Conservation (phyloP, 257 asterid genomes). For the Fraxinus cuspidata region DNA sequence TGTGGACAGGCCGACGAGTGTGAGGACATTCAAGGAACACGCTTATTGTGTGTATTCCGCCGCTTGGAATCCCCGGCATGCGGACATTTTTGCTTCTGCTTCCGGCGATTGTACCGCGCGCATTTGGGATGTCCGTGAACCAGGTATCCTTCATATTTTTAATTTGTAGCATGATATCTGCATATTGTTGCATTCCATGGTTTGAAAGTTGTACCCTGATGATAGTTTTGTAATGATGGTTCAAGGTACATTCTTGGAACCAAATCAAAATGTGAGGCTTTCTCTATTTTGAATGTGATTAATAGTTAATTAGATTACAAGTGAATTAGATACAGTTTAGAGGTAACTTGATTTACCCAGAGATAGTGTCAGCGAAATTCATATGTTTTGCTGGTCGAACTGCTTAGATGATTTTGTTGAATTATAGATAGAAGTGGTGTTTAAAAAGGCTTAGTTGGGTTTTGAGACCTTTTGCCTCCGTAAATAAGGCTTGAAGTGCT, state of each 20-base stretch:
- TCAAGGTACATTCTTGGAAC: not conserved
- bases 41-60: conserved; percentile 88
- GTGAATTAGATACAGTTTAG: not conserved
- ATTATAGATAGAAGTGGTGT: not conserved
- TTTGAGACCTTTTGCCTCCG: not conserved
- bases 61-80: conserved; percentile 95
- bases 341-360: not conserved
- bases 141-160: conserved; percentile 47
- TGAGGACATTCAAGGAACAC: conserved; percentile 95
- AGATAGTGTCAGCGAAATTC: not conserved
- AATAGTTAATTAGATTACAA: not conserved
- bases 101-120: conserved; percentile 95
- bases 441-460: not conserved
- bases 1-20: conserved; percentile 84
- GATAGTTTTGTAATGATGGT: not conserved
- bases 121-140: conserved; percentile 98
- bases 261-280: not conserved
- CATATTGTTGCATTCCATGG: not conserved
- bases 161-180: not conserved
- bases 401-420: not conserved
- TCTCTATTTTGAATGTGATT: not conserved
- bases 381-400: not conserved
- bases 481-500: not conserved
- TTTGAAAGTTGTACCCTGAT: not conserved
- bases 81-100: conserved; percentile 90